phyloP scores from a whole-genome alignment of 2,329 filamentous ascomycete genomes.

The Talaromyces amestolkiae region DNA sequence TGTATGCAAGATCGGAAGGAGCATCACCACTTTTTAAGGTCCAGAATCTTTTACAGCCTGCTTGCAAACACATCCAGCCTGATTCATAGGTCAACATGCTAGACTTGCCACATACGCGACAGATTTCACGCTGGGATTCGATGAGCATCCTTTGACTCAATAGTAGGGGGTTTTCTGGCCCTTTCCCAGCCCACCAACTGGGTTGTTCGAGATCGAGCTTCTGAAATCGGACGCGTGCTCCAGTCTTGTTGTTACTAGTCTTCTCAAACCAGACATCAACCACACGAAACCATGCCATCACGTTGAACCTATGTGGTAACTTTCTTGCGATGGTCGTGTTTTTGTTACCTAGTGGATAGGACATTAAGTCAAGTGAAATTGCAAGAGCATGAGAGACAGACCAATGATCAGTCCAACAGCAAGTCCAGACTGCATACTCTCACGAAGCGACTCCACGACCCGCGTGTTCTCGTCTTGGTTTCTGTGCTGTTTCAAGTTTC shows the following conservation, averaged over 20 bases:
- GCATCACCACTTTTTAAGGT: slow-evolving; percentile 46
- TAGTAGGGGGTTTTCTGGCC: slow-evolving; percentile 26
- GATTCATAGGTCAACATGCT: slow-evolving; percentile 39
- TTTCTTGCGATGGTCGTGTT: slow-evolving; percentile 50
- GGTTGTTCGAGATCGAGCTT: slow-evolving; percentile 53
- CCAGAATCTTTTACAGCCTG: slow-evolving; percentile 41
- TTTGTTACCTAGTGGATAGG: slow-evolving; percentile 45
- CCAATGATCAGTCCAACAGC: slow-evolving; percentile 58
- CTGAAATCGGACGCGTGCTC: slow-evolving; percentile 63
- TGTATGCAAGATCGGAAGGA: slow-evolving; percentile 47
- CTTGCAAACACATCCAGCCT: slow-evolving; percentile 61
- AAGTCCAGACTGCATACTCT: slow-evolving; percentile 47
- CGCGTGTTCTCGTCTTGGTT: slow-evolving; percentile 45
- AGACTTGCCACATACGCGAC: slow-evolving; percentile 39
- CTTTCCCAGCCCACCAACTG: slow-evolving; percentile 60
- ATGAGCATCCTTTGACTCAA: slow-evolving; percentile 33
- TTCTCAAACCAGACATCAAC: slow-evolving; percentile 68
- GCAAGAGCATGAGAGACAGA: slow-evolving; percentile 29
- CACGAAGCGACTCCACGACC: slow-evolving; percentile 43
- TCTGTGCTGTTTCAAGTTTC: slow-evolving; percentile 46
- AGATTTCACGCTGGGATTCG: slow-evolving; percentile 29
- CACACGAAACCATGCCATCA: slow-evolving; percentile 67
- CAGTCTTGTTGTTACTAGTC: slow-evolving; percentile 35
- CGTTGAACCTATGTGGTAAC: slow-evolving; percentile 60
- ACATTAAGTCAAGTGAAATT: not conserved